These are phyloP conservation scores for Eleusine indica DNA, from an alignment of 176 grass and related monocot genomes.

Conservation along the genomic window DNA sequence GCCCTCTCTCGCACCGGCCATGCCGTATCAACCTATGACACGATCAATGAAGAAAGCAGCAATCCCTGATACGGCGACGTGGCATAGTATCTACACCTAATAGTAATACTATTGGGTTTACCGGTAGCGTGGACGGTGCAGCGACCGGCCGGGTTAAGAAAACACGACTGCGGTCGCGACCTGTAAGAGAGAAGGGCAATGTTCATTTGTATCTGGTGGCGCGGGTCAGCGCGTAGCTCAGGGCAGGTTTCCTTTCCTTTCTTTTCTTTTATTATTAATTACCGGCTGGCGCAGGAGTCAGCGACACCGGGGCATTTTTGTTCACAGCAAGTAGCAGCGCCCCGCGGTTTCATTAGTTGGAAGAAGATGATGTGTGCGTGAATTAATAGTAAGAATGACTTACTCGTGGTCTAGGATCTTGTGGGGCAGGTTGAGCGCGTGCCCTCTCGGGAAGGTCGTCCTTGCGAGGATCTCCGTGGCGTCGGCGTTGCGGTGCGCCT, in stretches of 20 bases:
- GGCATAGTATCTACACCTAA: neutral
- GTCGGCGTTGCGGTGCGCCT: constrained; percentile 71
- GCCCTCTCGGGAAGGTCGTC: constrained; percentile 54
- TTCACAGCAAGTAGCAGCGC: neutral
- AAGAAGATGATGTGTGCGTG: neutral
- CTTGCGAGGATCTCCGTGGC: constrained; percentile 61
- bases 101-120: constrained; percentile 13
- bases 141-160: constrained; percentile 9
- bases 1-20: neutral
- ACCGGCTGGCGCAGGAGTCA: neutral
- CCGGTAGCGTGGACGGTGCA: constrained; percentile 44
- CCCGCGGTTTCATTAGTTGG: neutral
- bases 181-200: neutral
- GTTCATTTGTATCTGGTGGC: too few relatives aligned
- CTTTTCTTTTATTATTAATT: neutral
- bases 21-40: neutral
- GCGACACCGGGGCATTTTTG: neutral
- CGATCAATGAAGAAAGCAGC: neutral
- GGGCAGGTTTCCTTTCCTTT: neutral
- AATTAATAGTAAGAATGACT: neutral
- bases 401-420: constrained; percentile 76
- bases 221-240: too few relatives aligned
- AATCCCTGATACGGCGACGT: constrained; percentile 20
- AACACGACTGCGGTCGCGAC: neutral
- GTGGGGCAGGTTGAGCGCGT: constrained; percentile 48